Evolutionary conservation across 306 rosid species (phyloP), one percentile per base, ranked within the genome.

Genomic region (Boehmeria nivea): DNA sequence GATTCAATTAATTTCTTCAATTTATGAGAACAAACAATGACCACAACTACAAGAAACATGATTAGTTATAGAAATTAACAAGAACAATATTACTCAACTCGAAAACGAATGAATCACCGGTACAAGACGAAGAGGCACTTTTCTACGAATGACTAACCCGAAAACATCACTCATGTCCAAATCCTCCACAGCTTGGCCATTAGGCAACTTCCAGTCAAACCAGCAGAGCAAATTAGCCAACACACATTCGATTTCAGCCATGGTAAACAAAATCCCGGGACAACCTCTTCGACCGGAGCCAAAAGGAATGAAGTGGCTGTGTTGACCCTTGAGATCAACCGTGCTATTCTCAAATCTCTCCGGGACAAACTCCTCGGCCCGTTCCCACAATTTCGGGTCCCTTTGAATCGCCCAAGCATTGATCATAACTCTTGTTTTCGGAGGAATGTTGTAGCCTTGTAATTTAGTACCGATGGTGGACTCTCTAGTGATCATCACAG

Each of bases 181-280:
- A 13, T 53, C 25, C 65, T 60, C 55, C 46, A 8, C 26, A 28
- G 45, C 22, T 22, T 18, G 26, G 4, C 21, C 23, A 24, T 50
- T 46, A 28, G 59, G 43, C 21, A 73, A 27, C 52, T 69, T 50
- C 86, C 83, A 80, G 16, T 80, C 72, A 8, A 76, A 76, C 69
- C 69, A 68, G 26, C 56, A 55, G 6, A 76, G 54, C 48, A 82
- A 62, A 48, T 59, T 58, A 0, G 72, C 53, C 22, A 67, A 17
- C 37, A 49, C 46, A 36, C 15, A 47, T 21, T 66, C 67, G 20
- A 40, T 25, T 4, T 50, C 28, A 26, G 52, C 38, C 36, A 72
- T 10, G 17, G 44, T 64, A 22, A 66, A 72, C 16, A 47, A 2
- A 15, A 60, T 33, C 33, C 68, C 77, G 4, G 68, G 77, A 23